Evolutionary conservation across 306 rosid genomes (phyloP), one percentile per base, ranked within the genome.

Genomic region (Spatholobus suberectus): DNA sequence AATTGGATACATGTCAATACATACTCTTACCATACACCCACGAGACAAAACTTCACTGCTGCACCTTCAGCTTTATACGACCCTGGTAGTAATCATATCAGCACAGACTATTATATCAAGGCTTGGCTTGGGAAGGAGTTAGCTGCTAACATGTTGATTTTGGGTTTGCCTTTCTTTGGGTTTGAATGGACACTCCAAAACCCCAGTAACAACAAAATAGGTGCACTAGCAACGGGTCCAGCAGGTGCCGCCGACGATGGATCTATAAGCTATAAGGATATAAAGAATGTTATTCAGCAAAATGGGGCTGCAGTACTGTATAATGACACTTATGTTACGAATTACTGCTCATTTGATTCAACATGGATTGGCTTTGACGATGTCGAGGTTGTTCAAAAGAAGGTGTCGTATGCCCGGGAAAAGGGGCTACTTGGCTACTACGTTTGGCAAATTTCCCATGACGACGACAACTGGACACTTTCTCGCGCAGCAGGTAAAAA

Each of bases 361-460:
- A 43, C 40, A 27, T 88, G 90, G 88, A 75, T 88, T 9, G 75
- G 55, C 17, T 85, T 70, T 40, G 91, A 88, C 52, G 89, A 83
- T 72, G 81, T 66, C 1, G 78, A 82, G n/a, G 69, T 9, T 54
- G 57, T 85, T n/a, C 44, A 55, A 63, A 52, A 5, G 17, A 88
- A 85, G 74, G 85, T 88, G n/a, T 24, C 81, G 13, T 85, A 88
- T 21, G 90, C 88, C 5, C 83, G 43, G 72, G 72, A 82, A 40
- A 80, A 34, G 17, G 35, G 62, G 18, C 32, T 85, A 5, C 85
- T 23, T 14, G 88, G 90, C 44, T 85, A 85, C 11, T 1, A 13
- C 37, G 80, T 54, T 18, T 85, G 57, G 70, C 76, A 70, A 8
- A 27, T 88, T 44, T 12, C 81, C 7, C 1, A 27, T 5, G 89